A percentile compares a stretch with the other conserved stretches of the same genome.
Conservation (phyloP, 345 rosid species). For the Turnera subulata region DNA sequence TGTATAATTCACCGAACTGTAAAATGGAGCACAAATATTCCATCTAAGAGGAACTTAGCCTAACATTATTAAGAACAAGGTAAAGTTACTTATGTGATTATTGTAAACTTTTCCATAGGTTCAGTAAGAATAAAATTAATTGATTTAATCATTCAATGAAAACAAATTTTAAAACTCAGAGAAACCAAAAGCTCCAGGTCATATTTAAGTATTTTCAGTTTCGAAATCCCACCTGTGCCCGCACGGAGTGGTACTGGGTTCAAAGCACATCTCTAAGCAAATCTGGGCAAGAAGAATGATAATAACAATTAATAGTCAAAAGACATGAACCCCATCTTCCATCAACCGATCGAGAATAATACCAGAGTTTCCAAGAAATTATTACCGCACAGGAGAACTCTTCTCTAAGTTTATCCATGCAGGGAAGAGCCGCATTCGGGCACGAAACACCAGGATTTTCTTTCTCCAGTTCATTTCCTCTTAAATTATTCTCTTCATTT, state of each 20-base stretch:
- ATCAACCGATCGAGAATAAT: constrained; percentile 2
- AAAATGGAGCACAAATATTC: too few relatives aligned
- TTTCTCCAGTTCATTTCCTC: constrained; percentile 22
- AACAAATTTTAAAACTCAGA: too few relatives aligned
- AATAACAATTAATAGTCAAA: neutral
- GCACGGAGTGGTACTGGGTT: constrained; percentile 91
- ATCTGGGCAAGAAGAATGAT: constrained; percentile 45
- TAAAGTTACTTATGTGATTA: too few relatives aligned
- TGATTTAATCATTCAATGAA: too few relatives aligned
- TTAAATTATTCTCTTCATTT: constrained; percentile 22
- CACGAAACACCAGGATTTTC: constrained; percentile 23
- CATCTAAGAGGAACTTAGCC: too few relatives aligned
- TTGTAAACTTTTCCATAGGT: too few relatives aligned
- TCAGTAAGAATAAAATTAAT: too few relatives aligned
- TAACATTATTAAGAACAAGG: too few relatives aligned
- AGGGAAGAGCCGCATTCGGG: constrained; percentile 38
- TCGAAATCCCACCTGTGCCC: constrained; percentile 67
- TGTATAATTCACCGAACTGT: too few relatives aligned
- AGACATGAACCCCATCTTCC: neutral
- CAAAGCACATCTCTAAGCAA: constrained; percentile 90
- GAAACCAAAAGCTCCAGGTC: too few relatives aligned
- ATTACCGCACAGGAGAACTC: constrained; percentile 95
- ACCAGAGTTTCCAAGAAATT: constrained; percentile 1
- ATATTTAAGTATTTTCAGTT: neutral
- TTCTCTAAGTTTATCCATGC: constrained; percentile 77